A percentile compares a stretch with the other conserved stretches of the same genome.
phyloP scores from a whole-genome alignment of 176 grass and related monocot genomes.

The Olyra latifolia region DNA sequence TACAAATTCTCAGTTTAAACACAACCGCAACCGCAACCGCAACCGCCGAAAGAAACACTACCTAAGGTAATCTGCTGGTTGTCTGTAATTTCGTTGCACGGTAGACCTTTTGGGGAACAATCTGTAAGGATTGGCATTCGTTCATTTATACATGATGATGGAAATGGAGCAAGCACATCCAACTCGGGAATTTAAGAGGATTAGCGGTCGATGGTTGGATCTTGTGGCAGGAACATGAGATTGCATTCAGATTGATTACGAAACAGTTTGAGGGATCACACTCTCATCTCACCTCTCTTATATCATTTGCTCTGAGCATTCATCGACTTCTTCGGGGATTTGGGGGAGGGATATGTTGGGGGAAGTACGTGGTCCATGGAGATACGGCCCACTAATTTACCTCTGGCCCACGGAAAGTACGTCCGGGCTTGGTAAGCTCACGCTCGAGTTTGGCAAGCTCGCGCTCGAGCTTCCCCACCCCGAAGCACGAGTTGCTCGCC shows the following conservation, averaged over 20 bases:
- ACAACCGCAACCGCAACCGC: no score
- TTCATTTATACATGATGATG: background rate
- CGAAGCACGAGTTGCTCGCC: no score
- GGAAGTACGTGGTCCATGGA: no score
- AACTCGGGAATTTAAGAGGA: background rate
- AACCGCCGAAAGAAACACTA: no score
- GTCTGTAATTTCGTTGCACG: conserved; percentile 6
- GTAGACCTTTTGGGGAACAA: conserved; percentile 44
- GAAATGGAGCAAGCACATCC: background rate
- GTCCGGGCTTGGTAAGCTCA: no score
- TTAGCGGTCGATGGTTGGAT: background rate
- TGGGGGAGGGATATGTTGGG: conserved; percentile 73
- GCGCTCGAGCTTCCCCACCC: no score
- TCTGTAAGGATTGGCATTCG: conserved; percentile 41
- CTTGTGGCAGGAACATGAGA: background rate
- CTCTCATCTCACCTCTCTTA: conserved; percentile 65
- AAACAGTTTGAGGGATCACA: background rate
- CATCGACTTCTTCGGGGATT: conserved; percentile 80
- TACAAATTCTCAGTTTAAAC: no score
- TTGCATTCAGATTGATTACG: background rate
- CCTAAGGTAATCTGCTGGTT: conserved; percentile 42
- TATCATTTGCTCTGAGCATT: conserved; percentile 65
- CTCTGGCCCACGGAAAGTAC: no score
- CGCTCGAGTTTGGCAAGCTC: no score
- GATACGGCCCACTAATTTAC: no score